Evolutionary conservation across 1,139 yeast genomes (phyloP), one percentile per base, ranked within the genome.

Genomic region (Candida glucosophila): DNA sequence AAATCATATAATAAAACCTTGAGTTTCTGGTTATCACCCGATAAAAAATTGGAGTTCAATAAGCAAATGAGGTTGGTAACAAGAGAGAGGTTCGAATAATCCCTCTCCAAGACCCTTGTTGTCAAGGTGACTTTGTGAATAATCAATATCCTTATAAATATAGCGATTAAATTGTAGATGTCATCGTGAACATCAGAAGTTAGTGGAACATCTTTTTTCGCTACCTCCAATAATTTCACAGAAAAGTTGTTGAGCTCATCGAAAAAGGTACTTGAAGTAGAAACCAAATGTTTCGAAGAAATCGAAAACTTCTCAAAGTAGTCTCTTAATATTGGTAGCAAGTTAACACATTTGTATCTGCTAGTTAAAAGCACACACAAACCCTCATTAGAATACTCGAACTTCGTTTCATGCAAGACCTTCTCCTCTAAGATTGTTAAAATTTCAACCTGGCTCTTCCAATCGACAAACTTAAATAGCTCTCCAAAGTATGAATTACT

Each of bases 1-100:
- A 78, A 58, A 43, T 80, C 90, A 40, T 76, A 77, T 2, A 78
- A 51, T 34, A 78, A 51, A 28, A 78, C 70, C 38, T 68, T 70
- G 32, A 78, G 44, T 35, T 70, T 70, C 25, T 71, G 69, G 38
- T 64, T 63, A 19, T 50, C 53, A 3, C 55, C 27, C 2, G 41
- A 28, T 29, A 73, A 50, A 16, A 62, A 53, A 4, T 50, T 44
- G 5, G 72, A 60, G 20, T 61, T 57, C 30, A 73, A 55, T 6
- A 78, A 42, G 5, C 52, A 52, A 14, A 67, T 58, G 39, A 77
- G 49, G 28, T 68, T 70, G 27, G 48, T 45, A 22, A 69, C 46
- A 30, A 72, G 62, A 3, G 43, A 40, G 25, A 61, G 52, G 41
- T 75, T 77, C 33, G 45, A 62, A n/a, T 42, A 50, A 35, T 43